A percentile compares a stretch with the other conserved stretches of the same genome.
These are phyloP conservation scores for Tricholoma flavovirens DNA, from an alignment of 768 basidiomycete genomes.

Conservation along the genomic window DNA sequence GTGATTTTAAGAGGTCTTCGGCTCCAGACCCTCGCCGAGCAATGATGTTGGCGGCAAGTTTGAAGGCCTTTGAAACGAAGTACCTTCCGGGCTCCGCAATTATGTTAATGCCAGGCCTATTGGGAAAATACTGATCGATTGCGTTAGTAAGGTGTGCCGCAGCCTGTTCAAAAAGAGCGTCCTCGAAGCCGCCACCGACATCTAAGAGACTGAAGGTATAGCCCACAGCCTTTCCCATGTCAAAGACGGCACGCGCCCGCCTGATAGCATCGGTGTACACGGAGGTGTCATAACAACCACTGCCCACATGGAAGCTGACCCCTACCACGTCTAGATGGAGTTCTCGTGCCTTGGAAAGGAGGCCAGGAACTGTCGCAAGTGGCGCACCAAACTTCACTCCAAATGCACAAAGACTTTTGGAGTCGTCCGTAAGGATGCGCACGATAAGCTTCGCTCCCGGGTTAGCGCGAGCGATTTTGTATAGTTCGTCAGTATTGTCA, in stretches of 20 bases:
- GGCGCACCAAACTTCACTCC: slow-evolving; percentile 97
- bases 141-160: slow-evolving; percentile 65
- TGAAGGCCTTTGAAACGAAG: slow-evolving; percentile 90
- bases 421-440: slow-evolving; percentile 97
- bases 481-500: slow-evolving; percentile 93
- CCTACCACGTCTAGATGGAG: slow-evolving; percentile 84
- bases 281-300: slow-evolving; percentile 89
- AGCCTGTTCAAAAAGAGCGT: slow-evolving; percentile 75
- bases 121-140: slow-evolving; percentile 76
- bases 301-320: slow-evolving; percentile 97
- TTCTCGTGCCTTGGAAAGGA: slow-evolving; percentile 75
- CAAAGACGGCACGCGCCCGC: slow-evolving; percentile 79
- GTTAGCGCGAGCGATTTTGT: slow-evolving; percentile 82
- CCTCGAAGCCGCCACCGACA: slow-evolving; percentile 96
- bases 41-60: slow-evolving; percentile 89
- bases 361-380: slow-evolving; percentile 67
- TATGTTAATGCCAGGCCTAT: slow-evolving; percentile 61
- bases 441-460: slow-evolving; percentile 83
- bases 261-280: slow-evolving; percentile 87
- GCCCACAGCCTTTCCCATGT: slow-evolving; percentile 77
- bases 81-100: slow-evolving; percentile 96
- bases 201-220: slow-evolving; percentile 84
- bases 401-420: slow-evolving; percentile 87
- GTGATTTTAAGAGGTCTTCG: slow-evolving; percentile 21
- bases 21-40: slow-evolving; percentile 67